Evolutionary conservation across 2,329 filamentous ascomycete genomes (phyloP).

Genomic region (Grosmannia clavigera): DNA sequence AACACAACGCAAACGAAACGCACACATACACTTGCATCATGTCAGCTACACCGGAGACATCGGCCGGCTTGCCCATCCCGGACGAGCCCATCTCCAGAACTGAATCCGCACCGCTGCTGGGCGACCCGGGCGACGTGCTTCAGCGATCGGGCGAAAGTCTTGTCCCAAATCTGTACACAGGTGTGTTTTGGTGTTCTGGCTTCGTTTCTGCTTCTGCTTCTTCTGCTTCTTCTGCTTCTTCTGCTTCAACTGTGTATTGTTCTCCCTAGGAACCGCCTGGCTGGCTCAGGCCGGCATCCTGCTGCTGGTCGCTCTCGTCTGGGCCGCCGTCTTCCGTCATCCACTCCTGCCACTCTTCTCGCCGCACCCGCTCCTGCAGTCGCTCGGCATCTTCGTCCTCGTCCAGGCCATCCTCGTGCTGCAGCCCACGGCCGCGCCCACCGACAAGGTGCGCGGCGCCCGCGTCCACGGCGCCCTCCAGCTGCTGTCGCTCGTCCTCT

Average conservation of each 20-base stretch:
- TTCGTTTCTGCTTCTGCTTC: background rate
- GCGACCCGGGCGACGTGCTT: conserved; percentile 57
- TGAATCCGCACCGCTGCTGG: conserved; percentile 61
- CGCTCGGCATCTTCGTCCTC: conserved; percentile 57
- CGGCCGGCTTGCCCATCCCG: background rate
- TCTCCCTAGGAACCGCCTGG: conserved; percentile 53
- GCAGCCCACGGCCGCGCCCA: conserved; percentile 69
- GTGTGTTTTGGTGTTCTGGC: conserved; percentile 31
- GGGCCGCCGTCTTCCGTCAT: conserved; percentile 61
- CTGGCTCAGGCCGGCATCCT: conserved; percentile 69
- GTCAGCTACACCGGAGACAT: background rate
- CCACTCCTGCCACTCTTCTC: conserved; percentile 66
- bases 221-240: background rate
- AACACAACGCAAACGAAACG: background rate
- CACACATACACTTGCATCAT: background rate
- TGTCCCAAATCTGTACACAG: conserved; percentile 59
- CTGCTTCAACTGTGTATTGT: background rate
- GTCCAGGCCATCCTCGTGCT: conserved; percentile 72
- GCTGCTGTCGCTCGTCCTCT: conserved; percentile 45
- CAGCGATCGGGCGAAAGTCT: conserved; percentile 55
- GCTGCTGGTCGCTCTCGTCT: conserved; percentile 64
- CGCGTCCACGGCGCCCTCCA: conserved; percentile 59
- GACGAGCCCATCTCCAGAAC: background rate
- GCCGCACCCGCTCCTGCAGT: conserved; percentile 65
- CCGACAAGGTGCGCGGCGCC: conserved; percentile 55